These are phyloP conservation scores for Pichia eremophila DNA, from an alignment of 805 yeast genomes.

Conservation along the genomic window DNA sequence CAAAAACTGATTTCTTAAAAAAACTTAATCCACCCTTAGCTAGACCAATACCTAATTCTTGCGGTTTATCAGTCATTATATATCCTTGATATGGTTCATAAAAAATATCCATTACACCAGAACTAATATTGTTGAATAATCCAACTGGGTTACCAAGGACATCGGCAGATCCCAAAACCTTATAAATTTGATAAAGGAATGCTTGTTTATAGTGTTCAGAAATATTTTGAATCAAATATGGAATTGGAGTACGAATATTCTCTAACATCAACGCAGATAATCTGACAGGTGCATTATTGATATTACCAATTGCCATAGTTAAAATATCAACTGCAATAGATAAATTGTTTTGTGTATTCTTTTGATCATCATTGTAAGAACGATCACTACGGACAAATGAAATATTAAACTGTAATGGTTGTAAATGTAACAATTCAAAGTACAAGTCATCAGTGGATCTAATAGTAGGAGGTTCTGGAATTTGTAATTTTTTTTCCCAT, in stretches of 20 bases:
- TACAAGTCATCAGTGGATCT: conserved; percentile 61
- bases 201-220: conserved; percentile 87
- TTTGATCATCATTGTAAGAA: conserved; percentile 46
- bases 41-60: conserved; percentile 86
- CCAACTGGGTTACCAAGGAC: conserved; percentile 97
- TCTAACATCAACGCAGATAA: conserved; percentile 81
- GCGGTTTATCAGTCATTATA: conserved; percentile 89
- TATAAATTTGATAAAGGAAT: conserved; percentile 83
- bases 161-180: conserved; percentile 92
- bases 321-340: conserved; percentile 74
- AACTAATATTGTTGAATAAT: conserved; percentile 79
- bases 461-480: conserved; percentile 61
- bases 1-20: conserved; percentile 89
- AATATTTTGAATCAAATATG: conserved; percentile 59
- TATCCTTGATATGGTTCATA: conserved; percentile 97
- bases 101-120: conserved; percentile 93
- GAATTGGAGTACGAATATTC: conserved; percentile 79
- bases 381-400: conserved; percentile 88
- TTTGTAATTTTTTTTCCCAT: conserved; percentile 51
- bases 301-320: conserved; percentile 95
- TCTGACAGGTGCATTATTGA: conserved; percentile 92
- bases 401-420: conserved; percentile 79
- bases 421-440: conserved; percentile 86
- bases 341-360: conserved; percentile 51
- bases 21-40: conserved; percentile 96